These are phyloP conservation scores for Mycena vitilis DNA, from an alignment of 768 basidiomycete species.

Conservation along the genomic window DNA sequence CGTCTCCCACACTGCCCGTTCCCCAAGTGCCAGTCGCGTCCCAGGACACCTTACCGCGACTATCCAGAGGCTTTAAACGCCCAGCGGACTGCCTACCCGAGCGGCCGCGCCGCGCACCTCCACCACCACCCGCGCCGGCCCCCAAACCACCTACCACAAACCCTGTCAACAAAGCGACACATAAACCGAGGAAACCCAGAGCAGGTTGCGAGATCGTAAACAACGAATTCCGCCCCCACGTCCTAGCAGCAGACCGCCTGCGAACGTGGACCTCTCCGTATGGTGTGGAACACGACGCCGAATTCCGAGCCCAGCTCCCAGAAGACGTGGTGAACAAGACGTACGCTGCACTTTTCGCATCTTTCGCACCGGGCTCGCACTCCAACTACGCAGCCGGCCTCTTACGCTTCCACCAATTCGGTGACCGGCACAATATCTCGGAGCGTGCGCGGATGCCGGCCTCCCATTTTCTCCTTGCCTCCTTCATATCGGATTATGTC, in stretches of 20 bases:
- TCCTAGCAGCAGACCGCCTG: constrained; percentile 31
- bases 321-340: constrained; percentile 18
- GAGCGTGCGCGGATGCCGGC: constrained; percentile 49
- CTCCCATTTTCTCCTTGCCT: constrained; percentile 41
- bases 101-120: constrained; percentile 11
- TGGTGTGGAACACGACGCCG: too few species aligned
- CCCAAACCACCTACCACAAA: too few species aligned
- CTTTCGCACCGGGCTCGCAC: constrained; percentile 14
- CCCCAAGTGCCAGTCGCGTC: not conserved
- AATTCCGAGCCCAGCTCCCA: constrained; percentile 20
- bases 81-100: too few species aligned
- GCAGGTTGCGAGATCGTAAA: not conserved
- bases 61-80: too few species aligned
- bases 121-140: not conserved
- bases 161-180: not conserved
- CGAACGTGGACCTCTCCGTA: too few species aligned
- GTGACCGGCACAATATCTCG: constrained; percentile 43
- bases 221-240: constrained; percentile 34
- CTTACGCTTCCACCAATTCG: constrained; percentile 51
- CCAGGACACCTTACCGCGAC: too few species aligned
- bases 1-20: too few species aligned
- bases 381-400: constrained; percentile 12
- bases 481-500: constrained; percentile 40
- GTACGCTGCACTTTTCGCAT: not conserved
- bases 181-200: constrained; percentile 2